These are phyloP conservation scores for Plicaturopsis crispa DNA, from an alignment of 768 basidiomycete species.

Conservation along the genomic window DNA sequence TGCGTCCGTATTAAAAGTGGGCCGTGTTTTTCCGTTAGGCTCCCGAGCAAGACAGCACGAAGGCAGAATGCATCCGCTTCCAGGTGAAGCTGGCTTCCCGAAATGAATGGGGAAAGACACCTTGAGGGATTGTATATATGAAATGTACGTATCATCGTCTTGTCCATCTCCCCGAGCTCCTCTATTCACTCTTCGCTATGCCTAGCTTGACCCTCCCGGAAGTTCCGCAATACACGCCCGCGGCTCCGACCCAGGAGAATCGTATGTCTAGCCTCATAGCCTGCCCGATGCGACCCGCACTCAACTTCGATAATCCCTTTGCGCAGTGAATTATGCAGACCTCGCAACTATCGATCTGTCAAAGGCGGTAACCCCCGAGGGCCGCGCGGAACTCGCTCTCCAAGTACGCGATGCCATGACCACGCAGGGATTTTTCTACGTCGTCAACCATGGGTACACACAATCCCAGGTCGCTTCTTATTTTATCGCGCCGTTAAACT, in stretches of 20 bases:
- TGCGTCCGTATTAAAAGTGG: too few relatives aligned
- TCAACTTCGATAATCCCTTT: slow-evolving; percentile 18
- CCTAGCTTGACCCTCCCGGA: slow-evolving; percentile 23
- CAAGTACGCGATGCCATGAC: slow-evolving; percentile 41
- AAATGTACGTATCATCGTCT: too few relatives aligned
- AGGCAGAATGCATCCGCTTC: too few relatives aligned
- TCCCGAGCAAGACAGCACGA: too few relatives aligned
- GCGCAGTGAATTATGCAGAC: slow-evolving; percentile 39
- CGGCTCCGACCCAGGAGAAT: slow-evolving; percentile 24
- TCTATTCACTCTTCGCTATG: too few relatives aligned
- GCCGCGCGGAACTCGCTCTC: slow-evolving; percentile 26
- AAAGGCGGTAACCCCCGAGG: slow-evolving; percentile 27
- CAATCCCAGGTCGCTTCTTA: slow-evolving; percentile 22
- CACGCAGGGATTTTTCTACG: slow-evolving; percentile 47
- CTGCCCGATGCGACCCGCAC: too few relatives aligned
- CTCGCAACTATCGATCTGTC: slow-evolving; percentile 47
- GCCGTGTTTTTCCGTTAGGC: too few relatives aligned
- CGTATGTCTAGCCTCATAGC: too few relatives aligned
- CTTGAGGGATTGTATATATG: too few relatives aligned
- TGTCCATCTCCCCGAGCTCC: too few relatives aligned
- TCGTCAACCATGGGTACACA: slow-evolving; percentile 38
- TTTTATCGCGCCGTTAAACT: neutral
- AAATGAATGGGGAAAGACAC: too few relatives aligned
- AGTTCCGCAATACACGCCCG: slow-evolving; percentile 27
- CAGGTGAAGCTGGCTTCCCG: too few relatives aligned